Evolutionary conservation across 2,329 filamentous ascomycete species (phyloP), one percentile per base, ranked within the genome.

Genomic region (Stagonosporopsis chrysanthemi): DNA sequence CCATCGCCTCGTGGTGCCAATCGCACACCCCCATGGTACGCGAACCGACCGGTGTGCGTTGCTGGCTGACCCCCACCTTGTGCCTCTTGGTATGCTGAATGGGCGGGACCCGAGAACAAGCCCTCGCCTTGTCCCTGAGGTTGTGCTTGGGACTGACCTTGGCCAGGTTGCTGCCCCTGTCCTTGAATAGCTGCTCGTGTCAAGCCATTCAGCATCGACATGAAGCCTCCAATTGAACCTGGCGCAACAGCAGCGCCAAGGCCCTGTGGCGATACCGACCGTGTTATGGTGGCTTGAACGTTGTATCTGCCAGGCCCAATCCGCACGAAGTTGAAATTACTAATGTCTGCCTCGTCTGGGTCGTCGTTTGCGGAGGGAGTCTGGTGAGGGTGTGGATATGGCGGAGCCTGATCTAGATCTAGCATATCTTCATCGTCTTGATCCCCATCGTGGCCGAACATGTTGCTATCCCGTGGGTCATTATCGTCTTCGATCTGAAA

Each of bases 401-500:
- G 59, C 55, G 66, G 53, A 56, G 57, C 56, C 35, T 68, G 52
- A 36, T 68, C 64, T 64, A 74, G 58, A 51, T 65, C 62, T 52
- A 72, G 66, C 64, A 77, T 61, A 19, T 65, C 64, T 36, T 68
- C 61, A 47, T 75, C 58, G 39, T 75, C 68, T 44, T 71, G 66
- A 4, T 67, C 72, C 52, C 68, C 63, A 17, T 72, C 64, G 45
- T 69, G 58, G 17, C 64, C 66, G 36, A 65, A 66, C 54, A 68
- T 67, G 49, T 53, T 58, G 41, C 73, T 70, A 36, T 78, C 75
- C 60, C 89, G 84, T 9, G 89, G 89, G 64, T 92, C 90, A 65
- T 86, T 86, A 2, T 84, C 82, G 8, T 75, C 69, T 64, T 82
- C 80, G 45, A 83, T 81, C 78, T 80, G 60, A 15, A 11, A 8